phyloP scores from a whole-genome alignment of 495 filamentous ascomycete genomes.

The Bathelium albidoporum region DNA sequence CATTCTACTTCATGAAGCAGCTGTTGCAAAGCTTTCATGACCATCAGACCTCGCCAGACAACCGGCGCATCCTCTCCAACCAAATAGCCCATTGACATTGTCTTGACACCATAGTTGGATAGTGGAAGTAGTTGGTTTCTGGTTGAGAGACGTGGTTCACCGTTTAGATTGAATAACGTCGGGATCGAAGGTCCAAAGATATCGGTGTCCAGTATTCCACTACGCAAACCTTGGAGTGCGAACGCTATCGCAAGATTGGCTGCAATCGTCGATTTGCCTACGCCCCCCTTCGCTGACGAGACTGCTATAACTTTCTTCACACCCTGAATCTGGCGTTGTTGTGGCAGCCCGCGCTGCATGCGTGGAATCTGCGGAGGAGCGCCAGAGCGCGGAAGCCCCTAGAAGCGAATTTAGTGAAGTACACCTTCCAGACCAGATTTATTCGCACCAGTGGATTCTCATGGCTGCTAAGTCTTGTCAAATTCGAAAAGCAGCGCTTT shows the following conservation, averaged over 20 bases:
- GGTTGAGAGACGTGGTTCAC: conserved; percentile 14
- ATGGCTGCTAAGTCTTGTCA: conserved; percentile 53
- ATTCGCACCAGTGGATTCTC: conserved; percentile 75
- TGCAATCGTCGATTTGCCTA: conserved; percentile 91
- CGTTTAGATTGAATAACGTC: conserved; percentile 70
- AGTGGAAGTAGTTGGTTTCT: conserved; percentile 74
- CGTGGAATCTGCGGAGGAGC: conserved; percentile 62
- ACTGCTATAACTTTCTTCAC: conserved; percentile 85
- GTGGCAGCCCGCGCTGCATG: conserved; percentile 74
- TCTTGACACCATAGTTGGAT: conserved; percentile 91
- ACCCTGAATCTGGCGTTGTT: conserved; percentile 64
- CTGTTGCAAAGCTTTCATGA: conserved; percentile 94
- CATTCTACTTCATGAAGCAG: conserved; percentile 89
- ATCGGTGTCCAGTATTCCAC: conserved; percentile 87
- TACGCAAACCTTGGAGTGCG: conserved; percentile 64
- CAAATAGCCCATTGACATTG: conserved; percentile 97
- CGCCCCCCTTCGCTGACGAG: conserved; percentile 91
- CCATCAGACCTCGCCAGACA: conserved; percentile 95
- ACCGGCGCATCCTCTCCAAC: conserved; percentile 68
- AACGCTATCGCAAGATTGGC: conserved; percentile 83
- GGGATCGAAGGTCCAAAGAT: conserved; percentile 95
- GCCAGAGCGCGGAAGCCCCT: conserved; percentile 77
- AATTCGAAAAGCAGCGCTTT: conserved; percentile 45
- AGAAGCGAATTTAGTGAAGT: background rate
- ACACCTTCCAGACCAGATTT: background rate